Conservation (phyloP, 306 rosid species). For the Benincasa hispida region DNA sequence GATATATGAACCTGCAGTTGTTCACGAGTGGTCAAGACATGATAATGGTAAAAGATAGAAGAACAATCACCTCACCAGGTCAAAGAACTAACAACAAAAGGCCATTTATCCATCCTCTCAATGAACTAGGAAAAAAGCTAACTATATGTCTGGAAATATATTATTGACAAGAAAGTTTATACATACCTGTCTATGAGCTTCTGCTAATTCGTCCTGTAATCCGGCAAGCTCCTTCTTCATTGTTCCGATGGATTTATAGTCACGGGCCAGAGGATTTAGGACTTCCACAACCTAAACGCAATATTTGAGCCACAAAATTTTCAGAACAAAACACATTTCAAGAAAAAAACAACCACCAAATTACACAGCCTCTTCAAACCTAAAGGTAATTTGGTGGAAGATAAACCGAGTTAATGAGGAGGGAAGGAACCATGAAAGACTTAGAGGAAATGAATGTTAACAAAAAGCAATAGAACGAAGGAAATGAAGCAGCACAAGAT, state of each 20-base stretch:
- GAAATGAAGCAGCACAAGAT: background rate
- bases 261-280: constrained; percentile 92
- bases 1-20: constrained; percentile 81
- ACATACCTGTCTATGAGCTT: constrained; percentile 80
- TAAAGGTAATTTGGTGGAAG: background rate
- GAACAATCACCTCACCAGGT: background rate
- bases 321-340: background rate
- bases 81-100: background rate
- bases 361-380: background rate
- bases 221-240: constrained; percentile 89
- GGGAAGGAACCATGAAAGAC: background rate
- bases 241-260: constrained; percentile 73
- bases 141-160: background rate
- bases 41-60: background rate
- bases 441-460: background rate
- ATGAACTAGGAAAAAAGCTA: background rate
- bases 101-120: background rate
- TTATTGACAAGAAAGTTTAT: background rate
- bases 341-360: background rate
- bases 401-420: background rate
- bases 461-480: background rate
- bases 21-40: constrained; percentile 15
- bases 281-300: constrained; percentile 46
- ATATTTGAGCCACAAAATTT: background rate
- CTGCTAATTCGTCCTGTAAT: constrained; percentile 68